phyloP scores from a whole-genome alignment of 768 basidiomycete genomes.

The Tremella mesenterica region DNA sequence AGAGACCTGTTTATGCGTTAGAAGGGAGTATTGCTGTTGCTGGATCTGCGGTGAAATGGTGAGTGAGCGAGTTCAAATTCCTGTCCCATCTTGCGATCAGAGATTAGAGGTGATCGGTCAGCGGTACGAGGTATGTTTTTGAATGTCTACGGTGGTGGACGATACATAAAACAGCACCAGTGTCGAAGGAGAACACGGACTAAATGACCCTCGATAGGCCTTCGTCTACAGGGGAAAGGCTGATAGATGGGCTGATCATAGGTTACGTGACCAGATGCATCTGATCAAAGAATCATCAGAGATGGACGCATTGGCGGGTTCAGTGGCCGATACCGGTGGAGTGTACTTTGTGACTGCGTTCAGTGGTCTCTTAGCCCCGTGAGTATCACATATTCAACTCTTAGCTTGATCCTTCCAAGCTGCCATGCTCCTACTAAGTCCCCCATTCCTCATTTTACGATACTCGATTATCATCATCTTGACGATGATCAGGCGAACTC shows the following conservation, averaged over 20 bases:
- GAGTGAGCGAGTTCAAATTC: constrained; percentile 10
- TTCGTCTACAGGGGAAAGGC: no score
- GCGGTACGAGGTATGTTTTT: background rate
- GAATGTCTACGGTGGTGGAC: background rate
- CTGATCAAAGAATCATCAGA: constrained; percentile 72
- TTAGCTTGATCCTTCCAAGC: no score
- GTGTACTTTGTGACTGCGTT: constrained; percentile 97
- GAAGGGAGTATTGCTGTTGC: constrained; percentile 95
- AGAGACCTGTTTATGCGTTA: constrained; percentile 79
- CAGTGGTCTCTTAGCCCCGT: constrained; percentile 83
- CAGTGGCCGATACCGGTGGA: constrained; percentile 71
- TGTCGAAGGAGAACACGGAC: no score
- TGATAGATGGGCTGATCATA: no score
- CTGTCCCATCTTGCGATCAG: background rate
- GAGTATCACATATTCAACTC: no score
- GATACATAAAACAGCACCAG: background rate
- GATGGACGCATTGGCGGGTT: constrained; percentile 72
- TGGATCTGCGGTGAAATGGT: constrained; percentile 90
- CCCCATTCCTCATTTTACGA: no score
- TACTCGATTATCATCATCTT: no score
- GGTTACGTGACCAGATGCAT: constrained; percentile 81
- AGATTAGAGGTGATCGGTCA: background rate
- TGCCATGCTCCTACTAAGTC: no score
- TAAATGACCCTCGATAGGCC: no score
- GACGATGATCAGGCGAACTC: no score